Evolutionary conservation across 116 monocot species (phyloP).

Genomic region (Zostera marina): DNA sequence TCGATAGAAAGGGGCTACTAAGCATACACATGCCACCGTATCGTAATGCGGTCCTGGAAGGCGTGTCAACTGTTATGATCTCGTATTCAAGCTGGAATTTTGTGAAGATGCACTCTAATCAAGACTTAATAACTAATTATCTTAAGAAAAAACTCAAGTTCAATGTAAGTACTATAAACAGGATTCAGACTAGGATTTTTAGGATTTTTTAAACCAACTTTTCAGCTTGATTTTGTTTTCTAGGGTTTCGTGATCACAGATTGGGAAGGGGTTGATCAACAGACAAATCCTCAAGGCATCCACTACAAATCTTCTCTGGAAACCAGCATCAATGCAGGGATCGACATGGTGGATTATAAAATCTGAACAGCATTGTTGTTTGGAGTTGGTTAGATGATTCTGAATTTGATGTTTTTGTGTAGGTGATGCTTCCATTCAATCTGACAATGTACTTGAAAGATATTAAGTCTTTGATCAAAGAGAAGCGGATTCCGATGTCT

Average conservation of each 20-base stretch:
- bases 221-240: background rate
- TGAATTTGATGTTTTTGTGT: background rate
- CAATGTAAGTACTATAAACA: slow-evolving; percentile 16
- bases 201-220: no score
- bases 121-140: slow-evolving; percentile 28
- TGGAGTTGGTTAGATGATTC: background rate
- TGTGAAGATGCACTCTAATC: slow-evolving; percentile 58
- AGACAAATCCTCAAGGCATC: slow-evolving; percentile 25
- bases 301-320: slow-evolving; percentile 48
- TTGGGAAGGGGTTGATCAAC: slow-evolving; percentile 56
- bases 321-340: slow-evolving; percentile 24
- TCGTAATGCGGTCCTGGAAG: slow-evolving; percentile 30
- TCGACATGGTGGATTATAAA: slow-evolving; percentile 30
- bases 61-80: slow-evolving; percentile 58
- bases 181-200: background rate
- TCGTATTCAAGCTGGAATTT: slow-evolving; percentile 73
- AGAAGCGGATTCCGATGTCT: slow-evolving; percentile 24
- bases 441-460: slow-evolving; percentile 16
- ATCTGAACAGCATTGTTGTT: background rate
- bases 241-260: slow-evolving; percentile 64
- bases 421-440: slow-evolving; percentile 55
- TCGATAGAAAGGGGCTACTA: slow-evolving; percentile 17
- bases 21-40: slow-evolving; percentile 59
- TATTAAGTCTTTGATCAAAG: slow-evolving; percentile 24
- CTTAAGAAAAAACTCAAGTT: slow-evolving; percentile 41